These are phyloP conservation scores for Galium porrigens DNA, from an alignment of 305 asterid genomes.

Conservation along the genomic window DNA sequence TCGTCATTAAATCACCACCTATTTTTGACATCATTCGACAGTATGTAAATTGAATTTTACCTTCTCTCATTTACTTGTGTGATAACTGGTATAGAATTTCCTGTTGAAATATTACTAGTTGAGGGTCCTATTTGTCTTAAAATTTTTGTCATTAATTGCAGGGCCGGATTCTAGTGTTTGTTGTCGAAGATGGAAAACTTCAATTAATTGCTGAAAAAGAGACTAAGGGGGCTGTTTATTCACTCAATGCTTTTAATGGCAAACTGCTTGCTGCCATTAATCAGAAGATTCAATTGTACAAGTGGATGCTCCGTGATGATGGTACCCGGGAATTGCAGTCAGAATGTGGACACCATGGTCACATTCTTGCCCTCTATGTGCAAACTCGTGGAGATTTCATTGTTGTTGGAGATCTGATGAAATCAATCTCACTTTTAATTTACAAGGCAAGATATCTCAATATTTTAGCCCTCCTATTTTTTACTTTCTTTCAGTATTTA, in stretches of 20 bases:
- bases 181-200: slow-evolving; percentile 86
- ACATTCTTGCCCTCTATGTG: slow-evolving; percentile 89
- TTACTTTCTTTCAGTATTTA: neutral
- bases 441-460: slow-evolving; percentile 53
- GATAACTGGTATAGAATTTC: neutral
- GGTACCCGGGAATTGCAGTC: slow-evolving; percentile 85
- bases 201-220: slow-evolving; percentile 74
- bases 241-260: slow-evolving; percentile 84
- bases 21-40: neutral
- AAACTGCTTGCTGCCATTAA: slow-evolving; percentile 92
- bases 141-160: slow-evolving; percentile 19
- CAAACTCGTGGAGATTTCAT: slow-evolving; percentile 97
- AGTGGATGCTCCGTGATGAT: slow-evolving; percentile 89
- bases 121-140: slow-evolving; percentile 6
- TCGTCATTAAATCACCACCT: neutral
- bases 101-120: neutral
- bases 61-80: neutral
- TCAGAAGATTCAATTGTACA: slow-evolving; percentile 90
- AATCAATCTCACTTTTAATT: slow-evolving; percentile 79
- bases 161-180: slow-evolving; percentile 87
- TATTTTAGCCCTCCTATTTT: neutral
- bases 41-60: neutral
- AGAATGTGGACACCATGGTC: slow-evolving; percentile 99
- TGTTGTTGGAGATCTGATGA: slow-evolving; percentile 95
- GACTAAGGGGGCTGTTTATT: slow-evolving; percentile 92